Conservation (phyloP, 257 asterid species). For the Solanum piurae region DNA sequence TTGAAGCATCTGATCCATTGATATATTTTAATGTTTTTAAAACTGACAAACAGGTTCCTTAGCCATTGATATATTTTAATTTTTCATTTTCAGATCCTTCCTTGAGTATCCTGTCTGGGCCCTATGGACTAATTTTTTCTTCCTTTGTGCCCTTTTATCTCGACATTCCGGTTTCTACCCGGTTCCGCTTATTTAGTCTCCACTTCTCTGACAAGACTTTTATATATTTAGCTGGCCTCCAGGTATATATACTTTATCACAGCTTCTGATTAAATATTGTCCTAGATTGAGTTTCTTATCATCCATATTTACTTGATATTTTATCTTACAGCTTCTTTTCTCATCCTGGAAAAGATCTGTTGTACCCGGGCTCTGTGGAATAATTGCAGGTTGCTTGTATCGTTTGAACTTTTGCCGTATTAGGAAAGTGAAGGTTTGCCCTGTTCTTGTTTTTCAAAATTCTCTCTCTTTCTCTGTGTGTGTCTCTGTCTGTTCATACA, state of each 20-base stretch:
- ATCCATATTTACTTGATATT: neutral
- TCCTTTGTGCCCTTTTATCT: conserved; percentile 90
- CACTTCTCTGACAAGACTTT: conserved; percentile 95
- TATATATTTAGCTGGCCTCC: conserved; percentile 95
- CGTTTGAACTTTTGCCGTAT: conserved; percentile 62
- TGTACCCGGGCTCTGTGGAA: conserved; percentile 92
- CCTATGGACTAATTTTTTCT: conserved; percentile 79
- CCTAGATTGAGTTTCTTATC: neutral
- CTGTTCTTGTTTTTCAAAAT: neutral
- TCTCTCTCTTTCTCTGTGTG: neutral
- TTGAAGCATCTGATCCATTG: neutral
- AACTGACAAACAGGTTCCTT: neutral
- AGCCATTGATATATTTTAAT: neutral
- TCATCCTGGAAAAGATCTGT: conserved; percentile 97
- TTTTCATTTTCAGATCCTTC: conserved; percentile 63
- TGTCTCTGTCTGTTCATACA: neutral
- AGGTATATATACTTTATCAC: conserved; percentile 34
- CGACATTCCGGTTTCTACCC: conserved; percentile 90
- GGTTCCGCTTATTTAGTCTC: conserved; percentile 60
- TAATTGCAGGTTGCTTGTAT: conserved; percentile 85
- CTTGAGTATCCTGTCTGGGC: conserved; percentile 75
- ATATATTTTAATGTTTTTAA: neutral
- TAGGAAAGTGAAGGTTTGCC: conserved; percentile 69
- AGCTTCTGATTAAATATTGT: neutral
- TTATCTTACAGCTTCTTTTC: conserved; percentile 63